These are phyloP conservation scores for Clavispora fructus DNA, from an alignment of 805 yeast genomes.

Conservation along the genomic window DNA sequence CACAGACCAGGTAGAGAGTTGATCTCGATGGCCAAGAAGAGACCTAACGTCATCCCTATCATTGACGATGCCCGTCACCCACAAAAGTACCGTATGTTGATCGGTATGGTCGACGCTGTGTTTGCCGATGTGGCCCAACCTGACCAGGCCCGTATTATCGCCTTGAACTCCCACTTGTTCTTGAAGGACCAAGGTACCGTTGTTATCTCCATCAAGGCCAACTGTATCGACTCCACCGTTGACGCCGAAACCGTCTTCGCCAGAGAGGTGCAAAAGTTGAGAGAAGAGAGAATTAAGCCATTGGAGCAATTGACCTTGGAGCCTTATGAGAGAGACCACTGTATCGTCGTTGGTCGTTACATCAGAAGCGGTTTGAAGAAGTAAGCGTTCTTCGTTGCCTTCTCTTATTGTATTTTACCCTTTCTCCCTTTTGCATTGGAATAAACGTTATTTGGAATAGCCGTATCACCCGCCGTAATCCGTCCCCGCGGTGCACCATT, in stretches of 20 bases:
- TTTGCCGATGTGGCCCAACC: constrained; percentile 99
- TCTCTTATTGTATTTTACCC: background rate
- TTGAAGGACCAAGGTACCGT: constrained; percentile 98
- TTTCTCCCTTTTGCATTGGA: background rate
- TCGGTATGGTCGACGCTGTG: constrained; percentile 98
- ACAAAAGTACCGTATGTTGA: constrained; percentile 97
- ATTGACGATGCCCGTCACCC: constrained; percentile 99
- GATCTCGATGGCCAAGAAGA: constrained; percentile 99
- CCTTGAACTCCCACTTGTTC: constrained; percentile 96
- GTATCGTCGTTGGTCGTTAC: constrained; percentile 97
- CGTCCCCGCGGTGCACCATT: background rate
- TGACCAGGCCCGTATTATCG: constrained; percentile 99
- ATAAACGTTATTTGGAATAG: background rate
- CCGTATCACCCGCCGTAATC: too few species aligned
- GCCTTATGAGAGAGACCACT: constrained; percentile 99
- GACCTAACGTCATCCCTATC: constrained; percentile 98
- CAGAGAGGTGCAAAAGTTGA: constrained; percentile 96
- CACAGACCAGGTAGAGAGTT: constrained; percentile 99
- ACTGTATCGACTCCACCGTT: constrained; percentile 99
- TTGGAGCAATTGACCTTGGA: constrained; percentile 97
- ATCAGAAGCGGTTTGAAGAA: constrained; percentile 77
- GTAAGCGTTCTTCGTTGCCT: constrained; percentile 14
- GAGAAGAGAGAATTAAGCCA: constrained; percentile 98
- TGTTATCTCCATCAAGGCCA: constrained; percentile 97
- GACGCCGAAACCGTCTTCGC: constrained; percentile 99